Evolutionary conservation across 371 early-diverging fungal species (phyloP).

Genomic region (Basidiobolus meristosporus): DNA sequence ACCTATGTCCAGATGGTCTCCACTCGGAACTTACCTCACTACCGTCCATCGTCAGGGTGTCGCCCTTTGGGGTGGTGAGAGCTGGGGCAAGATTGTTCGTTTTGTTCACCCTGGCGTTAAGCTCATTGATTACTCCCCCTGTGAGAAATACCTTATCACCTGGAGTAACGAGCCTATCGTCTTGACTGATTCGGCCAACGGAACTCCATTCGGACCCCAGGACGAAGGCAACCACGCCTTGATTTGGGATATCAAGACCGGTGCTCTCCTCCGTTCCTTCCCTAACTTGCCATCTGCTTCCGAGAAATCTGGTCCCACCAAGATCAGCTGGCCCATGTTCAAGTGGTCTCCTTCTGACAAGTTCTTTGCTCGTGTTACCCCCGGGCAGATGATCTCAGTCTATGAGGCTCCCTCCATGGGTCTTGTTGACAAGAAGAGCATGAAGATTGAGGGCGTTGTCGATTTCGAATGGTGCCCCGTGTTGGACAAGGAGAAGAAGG

Average conservation of each 20-base stretch:
- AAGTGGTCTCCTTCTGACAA: conserved; percentile 90
- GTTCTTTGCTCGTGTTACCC: conserved; percentile 79
- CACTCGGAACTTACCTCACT: conserved; percentile 79
- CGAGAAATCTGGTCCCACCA: conserved; percentile 23
- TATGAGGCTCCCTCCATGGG: conserved; percentile 88
- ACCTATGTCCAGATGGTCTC: conserved; percentile 87
- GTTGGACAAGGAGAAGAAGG: conserved; percentile 11
- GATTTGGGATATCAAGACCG: conserved; percentile 85
- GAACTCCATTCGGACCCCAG: conserved; percentile 40
- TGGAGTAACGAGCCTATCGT: conserved; percentile 77
- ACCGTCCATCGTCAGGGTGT: conserved; percentile 90
- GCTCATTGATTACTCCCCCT: conserved; percentile 82
- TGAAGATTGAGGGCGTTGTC: conserved; percentile 73
- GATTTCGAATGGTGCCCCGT: conserved; percentile 84
- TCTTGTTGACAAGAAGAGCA: conserved; percentile 80
- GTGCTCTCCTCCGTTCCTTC: conserved; percentile 76
- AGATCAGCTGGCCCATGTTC: conserved; percentile 85
- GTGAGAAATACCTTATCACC: conserved; percentile 82
- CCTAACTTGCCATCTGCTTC: conserved; percentile 22
- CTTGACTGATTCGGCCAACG: conserved; percentile 25
- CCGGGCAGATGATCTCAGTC: conserved; percentile 60
- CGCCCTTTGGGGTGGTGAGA: conserved; percentile 91
- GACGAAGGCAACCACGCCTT: conserved; percentile 60
- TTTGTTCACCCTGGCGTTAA: conserved; percentile 85
- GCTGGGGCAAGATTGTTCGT: conserved; percentile 74